Evolutionary conservation across 495 filamentous ascomycete genomes (phyloP).

Genomic region (Aspergillus leporis): DNA sequence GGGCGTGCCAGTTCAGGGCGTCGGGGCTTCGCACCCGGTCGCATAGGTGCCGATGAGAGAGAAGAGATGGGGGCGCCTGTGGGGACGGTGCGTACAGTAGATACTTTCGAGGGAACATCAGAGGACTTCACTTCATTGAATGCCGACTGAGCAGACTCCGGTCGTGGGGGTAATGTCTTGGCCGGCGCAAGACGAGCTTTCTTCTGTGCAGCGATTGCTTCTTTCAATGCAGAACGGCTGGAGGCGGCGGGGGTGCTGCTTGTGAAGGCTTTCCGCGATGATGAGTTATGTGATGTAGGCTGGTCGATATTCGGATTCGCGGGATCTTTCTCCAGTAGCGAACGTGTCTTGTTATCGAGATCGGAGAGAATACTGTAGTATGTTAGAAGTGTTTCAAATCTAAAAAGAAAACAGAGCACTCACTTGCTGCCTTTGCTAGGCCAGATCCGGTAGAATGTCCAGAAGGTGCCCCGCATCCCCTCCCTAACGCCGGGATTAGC

Average conservation of each 20-base stretch:
- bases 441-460: constrained; percentile 78
- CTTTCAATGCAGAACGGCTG: constrained; percentile 61
- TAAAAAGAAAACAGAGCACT: constrained; percentile 26
- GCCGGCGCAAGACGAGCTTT: constrained; percentile 53
- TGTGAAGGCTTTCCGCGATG: background rate
- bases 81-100: constrained; percentile 32
- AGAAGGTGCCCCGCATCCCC: constrained; percentile 79
- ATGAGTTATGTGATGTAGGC: constrained; percentile 26
- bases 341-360: constrained; percentile 73
- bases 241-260: background rate
- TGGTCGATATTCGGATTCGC: constrained; percentile 72
- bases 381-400: constrained; percentile 26
- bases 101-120: constrained; percentile 35
- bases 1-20: constrained; percentile 54
- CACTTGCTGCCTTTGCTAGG: constrained; percentile 72
- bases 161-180: constrained; percentile 64
- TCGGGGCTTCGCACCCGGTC: constrained; percentile 48
- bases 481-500: constrained; percentile 86
- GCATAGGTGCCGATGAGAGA: constrained; percentile 59
- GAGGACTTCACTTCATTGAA: constrained; percentile 47
- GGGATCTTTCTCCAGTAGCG: constrained; percentile 73
- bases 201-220: constrained; percentile 83
- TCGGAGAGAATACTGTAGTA: constrained; percentile 65
- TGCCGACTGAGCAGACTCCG: constrained; percentile 69
- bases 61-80: constrained; percentile 41